Conservation (phyloP, 2,329 filamentous ascomycete species). For the Phoma sp. region DNA sequence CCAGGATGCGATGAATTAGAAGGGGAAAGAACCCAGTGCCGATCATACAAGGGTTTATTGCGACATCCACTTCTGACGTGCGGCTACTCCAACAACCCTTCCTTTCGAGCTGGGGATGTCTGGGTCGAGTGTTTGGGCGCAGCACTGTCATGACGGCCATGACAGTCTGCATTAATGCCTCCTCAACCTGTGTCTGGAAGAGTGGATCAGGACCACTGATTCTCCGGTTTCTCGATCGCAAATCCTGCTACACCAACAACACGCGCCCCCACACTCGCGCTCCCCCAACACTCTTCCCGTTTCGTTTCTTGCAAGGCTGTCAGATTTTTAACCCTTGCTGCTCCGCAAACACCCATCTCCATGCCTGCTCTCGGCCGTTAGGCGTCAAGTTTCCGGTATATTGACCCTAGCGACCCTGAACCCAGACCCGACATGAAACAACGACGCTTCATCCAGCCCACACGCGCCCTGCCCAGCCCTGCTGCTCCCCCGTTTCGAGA, state of each 20-base stretch:
- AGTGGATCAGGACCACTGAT: not conserved
- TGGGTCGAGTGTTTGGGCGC: not conserved
- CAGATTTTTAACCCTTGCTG: not conserved
- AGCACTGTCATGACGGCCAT: constrained; percentile 10
- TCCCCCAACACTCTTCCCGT: not conserved
- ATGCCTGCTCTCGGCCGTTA: not conserved
- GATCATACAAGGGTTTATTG: constrained; percentile 20
- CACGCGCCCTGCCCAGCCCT: not conserved
- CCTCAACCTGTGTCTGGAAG: not conserved
- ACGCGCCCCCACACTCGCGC: not conserved
- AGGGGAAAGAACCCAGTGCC: constrained; percentile 8
- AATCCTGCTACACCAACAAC: constrained; percentile 17
- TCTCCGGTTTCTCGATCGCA: constrained; percentile 4
- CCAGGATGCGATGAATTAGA: constrained; percentile 5
- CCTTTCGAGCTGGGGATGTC: no score
- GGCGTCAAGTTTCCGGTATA: constrained; percentile 11
- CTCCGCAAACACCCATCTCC: not conserved
- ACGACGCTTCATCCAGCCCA: no score
- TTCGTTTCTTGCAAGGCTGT: constrained; percentile 15
- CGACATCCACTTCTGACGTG: constrained; percentile 11
- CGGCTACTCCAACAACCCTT: not conserved
- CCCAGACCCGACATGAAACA: constrained; percentile 7
- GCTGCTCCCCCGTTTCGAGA: not conserved
- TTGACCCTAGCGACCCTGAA: constrained; percentile 1
- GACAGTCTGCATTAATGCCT: not conserved